Conservation (phyloP, 2,329 filamentous ascomycete species). For the Xylaria digitata region DNA sequence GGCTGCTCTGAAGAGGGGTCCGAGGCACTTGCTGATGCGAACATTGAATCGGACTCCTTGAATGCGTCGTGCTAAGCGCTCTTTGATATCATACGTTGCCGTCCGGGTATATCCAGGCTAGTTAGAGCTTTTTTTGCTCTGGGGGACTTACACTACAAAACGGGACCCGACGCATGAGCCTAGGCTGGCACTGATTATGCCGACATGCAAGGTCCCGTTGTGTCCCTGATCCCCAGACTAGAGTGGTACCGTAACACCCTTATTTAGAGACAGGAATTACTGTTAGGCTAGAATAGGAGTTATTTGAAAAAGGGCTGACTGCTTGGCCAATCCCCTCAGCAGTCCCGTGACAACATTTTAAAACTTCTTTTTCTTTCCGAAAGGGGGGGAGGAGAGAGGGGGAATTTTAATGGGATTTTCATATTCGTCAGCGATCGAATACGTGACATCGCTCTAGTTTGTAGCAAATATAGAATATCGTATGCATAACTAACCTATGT, state of each 20-base stretch:
- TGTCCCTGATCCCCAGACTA: conserved; percentile 35
- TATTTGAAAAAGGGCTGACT: not conserved
- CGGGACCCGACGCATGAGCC: conserved; percentile 28
- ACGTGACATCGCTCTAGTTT: not conserved
- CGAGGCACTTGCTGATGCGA: conserved; percentile 11
- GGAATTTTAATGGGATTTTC: conserved; percentile 1
- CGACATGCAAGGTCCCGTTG: conserved; percentile 31
- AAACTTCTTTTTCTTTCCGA: not conserved
- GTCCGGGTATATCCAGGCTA: conserved; percentile 15
- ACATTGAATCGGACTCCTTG: not conserved
- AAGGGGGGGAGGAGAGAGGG: not conserved
- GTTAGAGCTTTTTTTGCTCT: not conserved
- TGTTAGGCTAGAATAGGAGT: conserved; percentile 5
- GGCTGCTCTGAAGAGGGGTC: not conserved
- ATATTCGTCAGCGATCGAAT: conserved; percentile 1
- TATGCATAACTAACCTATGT: not conserved
- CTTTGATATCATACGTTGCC: conserved; percentile 19
- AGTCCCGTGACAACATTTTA: conserved; percentile 8
- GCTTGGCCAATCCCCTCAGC: conserved; percentile 7
- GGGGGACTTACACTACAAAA: conserved; percentile 14
- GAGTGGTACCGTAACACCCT: conserved; percentile 15
- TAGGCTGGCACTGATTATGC: conserved; percentile 23
- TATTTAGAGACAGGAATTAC: conserved; percentile 14
- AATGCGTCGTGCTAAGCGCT: conserved; percentile 18
- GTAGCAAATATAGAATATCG: not conserved